Evolutionary conservation across 83 land plant species (phyloP).

Genomic region (Thuja plicata): DNA sequence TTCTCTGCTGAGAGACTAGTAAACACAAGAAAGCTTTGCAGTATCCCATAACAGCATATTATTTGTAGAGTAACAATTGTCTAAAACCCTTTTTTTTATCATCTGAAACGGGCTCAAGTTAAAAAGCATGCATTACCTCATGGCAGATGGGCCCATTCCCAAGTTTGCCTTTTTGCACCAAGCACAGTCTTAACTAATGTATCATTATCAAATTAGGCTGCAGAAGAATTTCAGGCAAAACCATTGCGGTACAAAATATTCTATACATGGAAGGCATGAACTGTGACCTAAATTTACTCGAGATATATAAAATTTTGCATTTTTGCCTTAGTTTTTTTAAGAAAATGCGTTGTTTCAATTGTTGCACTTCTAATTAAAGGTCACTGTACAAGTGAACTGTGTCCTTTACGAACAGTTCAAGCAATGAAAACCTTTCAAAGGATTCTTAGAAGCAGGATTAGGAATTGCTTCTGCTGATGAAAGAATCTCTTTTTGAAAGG

Average conservation of each 20-base stretch:
- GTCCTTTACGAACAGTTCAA: neutral
- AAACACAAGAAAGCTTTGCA: no score
- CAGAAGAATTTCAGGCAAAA: neutral
- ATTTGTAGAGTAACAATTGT: no score
- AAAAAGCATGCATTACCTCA: no score
- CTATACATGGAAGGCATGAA: neutral
- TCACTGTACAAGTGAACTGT: constrained; percentile 6
- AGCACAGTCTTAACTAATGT: no score
- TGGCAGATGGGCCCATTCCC: no score
- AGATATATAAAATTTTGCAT: neutral
- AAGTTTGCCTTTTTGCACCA: no score
- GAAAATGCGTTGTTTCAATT: constrained; percentile 10
- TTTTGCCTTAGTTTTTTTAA: neutral
- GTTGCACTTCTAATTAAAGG: neutral
- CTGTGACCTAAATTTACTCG: neutral
- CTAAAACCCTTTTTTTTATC: no score
- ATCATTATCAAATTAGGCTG: neutral
- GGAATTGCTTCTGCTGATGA: neutral
- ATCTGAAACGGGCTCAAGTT: no score
- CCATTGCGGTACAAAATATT: neutral
- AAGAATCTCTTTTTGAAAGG: neutral
- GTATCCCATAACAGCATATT: no score
- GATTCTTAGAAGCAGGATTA: neutral
- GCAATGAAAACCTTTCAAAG: neutral
- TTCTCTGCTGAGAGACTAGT: no score